A percentile compares a stretch with the other conserved stretches of the same genome.
phyloP scores from a whole-genome alignment of 1,139 yeast genomes.

The Starmera stellimalicola region DNA sequence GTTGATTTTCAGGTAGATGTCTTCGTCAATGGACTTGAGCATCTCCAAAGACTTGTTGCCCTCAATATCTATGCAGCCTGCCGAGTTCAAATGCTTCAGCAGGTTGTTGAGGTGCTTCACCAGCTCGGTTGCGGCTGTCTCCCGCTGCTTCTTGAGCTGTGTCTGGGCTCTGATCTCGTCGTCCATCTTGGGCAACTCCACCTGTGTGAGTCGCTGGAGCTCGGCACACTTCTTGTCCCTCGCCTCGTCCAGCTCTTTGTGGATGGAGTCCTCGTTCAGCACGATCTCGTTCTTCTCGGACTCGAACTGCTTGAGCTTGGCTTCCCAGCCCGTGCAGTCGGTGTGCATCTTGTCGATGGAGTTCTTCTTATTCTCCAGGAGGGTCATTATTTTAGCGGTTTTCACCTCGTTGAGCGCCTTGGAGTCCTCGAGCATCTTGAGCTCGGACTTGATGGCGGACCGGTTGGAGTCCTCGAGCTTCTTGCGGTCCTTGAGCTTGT shows the following conservation, averaged over 20 bases:
- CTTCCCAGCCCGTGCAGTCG: slow-evolving; percentile 23
- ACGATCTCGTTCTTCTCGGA: slow-evolving; percentile 11
- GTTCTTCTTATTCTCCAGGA: slow-evolving; percentile 18
- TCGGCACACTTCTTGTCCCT: slow-evolving; percentile 13
- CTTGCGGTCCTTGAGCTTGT: slow-evolving; percentile 33
- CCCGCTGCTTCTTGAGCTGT: slow-evolving; percentile 22
- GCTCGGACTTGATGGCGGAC: slow-evolving; percentile 36
- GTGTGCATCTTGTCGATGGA: slow-evolving; percentile 22
- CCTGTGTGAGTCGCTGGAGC: slow-evolving; percentile 20
- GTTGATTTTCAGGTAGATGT: slow-evolving; percentile 20
- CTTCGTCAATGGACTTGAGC: slow-evolving; percentile 19
- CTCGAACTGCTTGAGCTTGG: slow-evolving; percentile 19
- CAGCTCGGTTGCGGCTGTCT: slow-evolving; percentile 19
- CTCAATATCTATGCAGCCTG: slow-evolving; percentile 24
- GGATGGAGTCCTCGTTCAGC: slow-evolving; percentile 18
- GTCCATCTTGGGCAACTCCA: slow-evolving; percentile 25
- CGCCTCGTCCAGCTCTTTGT: slow-evolving; percentile 16
- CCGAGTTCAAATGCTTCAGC: slow-evolving; percentile 20
- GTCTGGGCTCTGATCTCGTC: slow-evolving; percentile 27
- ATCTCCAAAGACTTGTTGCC: slow-evolving; percentile 20
- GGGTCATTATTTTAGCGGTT: slow-evolving; percentile 22
- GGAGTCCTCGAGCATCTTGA: slow-evolving; percentile 36
- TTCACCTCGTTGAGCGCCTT: slow-evolving; percentile 24
- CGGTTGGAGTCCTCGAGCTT: slow-evolving; percentile 41
- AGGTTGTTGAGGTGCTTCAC: slow-evolving; percentile 20